Conservation (phyloP, 495 filamentous ascomycete genomes). For the Cercophora scortea region DNA sequence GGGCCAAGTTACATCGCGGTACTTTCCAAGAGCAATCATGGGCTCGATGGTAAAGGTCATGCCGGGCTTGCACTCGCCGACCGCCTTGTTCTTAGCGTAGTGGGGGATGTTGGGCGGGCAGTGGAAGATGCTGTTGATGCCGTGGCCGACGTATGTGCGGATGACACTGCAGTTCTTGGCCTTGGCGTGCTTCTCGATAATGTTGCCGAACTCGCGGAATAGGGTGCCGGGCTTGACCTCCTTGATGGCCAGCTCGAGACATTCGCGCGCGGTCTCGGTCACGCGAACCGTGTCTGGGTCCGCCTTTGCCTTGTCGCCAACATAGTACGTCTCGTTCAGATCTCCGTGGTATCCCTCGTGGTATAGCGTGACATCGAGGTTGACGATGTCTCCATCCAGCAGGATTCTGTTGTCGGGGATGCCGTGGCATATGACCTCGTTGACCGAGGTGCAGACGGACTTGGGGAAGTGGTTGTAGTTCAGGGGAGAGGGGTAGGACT, state of each 20-base stretch:
- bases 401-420: conserved; percentile 76
- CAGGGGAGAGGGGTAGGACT: conserved; percentile 94
- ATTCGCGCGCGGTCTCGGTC: conserved; percentile 74
- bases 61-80: conserved; percentile 74
- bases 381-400: conserved; percentile 79
- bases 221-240: conserved; percentile 80
- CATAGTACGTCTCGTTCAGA: conserved; percentile 88
- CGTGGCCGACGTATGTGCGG: conserved; percentile 84
- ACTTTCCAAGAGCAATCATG: conserved; percentile 78
- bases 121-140: conserved; percentile 81
- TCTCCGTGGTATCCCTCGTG: conserved; percentile 85
- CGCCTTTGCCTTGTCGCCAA: conserved; percentile 66
- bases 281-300: conserved; percentile 78
- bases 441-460: conserved; percentile 90
- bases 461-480: conserved; percentile 98
- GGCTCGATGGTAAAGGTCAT: conserved; percentile 95
- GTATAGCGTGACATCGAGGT: conserved; percentile 83
- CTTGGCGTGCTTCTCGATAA: conserved; percentile 84
- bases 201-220: conserved; percentile 75
- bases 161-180: conserved; percentile 70
- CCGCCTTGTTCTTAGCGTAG: conserved; percentile 86
- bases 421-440: conserved; percentile 95
- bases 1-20: conserved; percentile 79
- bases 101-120: conserved; percentile 78
- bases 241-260: conserved; percentile 73